Conservation (phyloP, 192 early-diverging fungal genomes). For the Lunasporangiospora selenospora region DNA sequence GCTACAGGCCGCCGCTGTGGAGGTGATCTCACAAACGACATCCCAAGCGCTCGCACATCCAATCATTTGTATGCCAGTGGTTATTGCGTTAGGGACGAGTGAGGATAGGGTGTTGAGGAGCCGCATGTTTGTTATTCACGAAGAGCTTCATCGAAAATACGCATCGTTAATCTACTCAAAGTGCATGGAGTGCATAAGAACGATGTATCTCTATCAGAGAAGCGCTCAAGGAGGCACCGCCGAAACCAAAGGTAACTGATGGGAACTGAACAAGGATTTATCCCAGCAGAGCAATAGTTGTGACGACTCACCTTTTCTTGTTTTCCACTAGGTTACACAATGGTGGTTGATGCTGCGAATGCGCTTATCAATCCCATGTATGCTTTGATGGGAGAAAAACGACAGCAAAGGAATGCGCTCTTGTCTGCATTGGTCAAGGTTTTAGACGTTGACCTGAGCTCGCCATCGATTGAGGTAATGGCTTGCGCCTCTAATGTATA, state of each 20-base stretch:
- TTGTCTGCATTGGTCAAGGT: slow-evolving; percentile 68
- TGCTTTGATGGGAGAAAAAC: slow-evolving; percentile 66
- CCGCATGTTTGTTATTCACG: slow-evolving; percentile 76
- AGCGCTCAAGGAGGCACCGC: slow-evolving; percentile 36
- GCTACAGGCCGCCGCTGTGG: slow-evolving; percentile 79
- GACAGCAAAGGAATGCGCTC: slow-evolving; percentile 76
- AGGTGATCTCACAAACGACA: slow-evolving; percentile 83
- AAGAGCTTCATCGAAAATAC: slow-evolving; percentile 82
- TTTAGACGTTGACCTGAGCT: slow-evolving; percentile 67
- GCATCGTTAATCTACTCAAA: slow-evolving; percentile 88
- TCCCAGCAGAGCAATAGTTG: too few species aligned
- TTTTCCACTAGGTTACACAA: slow-evolving; percentile 33
- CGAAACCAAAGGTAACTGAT: slow-evolving; percentile 54
- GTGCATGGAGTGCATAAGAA: slow-evolving; percentile 77
- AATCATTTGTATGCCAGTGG: slow-evolving; percentile 83
- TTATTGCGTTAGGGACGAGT: slow-evolving; percentile 86
- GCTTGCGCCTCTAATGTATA: too few species aligned
- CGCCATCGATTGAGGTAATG: slow-evolving; percentile 15
- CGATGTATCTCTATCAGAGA: slow-evolving; percentile 77
- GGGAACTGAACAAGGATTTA: too few species aligned
- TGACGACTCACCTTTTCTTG: too few species aligned
- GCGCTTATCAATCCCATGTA: slow-evolving; percentile 76
- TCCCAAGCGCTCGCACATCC: slow-evolving; percentile 94
- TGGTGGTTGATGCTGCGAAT: slow-evolving; percentile 40
- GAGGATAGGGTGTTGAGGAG: slow-evolving; percentile 66